phyloP scores from a whole-genome alignment of 1,284 basidiomycete genomes.

The Xerocomus nothofagi region DNA sequence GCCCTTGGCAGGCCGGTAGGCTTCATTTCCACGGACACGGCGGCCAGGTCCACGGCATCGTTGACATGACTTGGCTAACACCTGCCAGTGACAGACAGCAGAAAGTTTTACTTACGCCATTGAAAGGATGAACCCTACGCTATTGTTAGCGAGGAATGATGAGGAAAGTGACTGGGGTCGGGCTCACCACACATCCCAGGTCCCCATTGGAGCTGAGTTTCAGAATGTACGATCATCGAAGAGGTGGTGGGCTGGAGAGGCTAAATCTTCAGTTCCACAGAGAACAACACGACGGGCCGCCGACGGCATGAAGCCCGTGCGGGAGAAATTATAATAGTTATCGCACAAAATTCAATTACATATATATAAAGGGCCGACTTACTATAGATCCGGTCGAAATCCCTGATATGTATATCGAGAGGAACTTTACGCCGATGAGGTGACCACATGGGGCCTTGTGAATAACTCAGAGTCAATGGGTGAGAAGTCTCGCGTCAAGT shows the following conservation, averaged over 20 bases:
- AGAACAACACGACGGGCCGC: neutral
- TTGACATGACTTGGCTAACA: neutral
- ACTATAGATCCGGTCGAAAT: neutral
- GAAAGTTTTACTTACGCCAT: conserved; percentile 4
- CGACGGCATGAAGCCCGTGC: neutral
- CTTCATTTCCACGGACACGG: neutral
- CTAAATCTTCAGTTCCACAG: neutral
- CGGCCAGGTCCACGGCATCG: neutral
- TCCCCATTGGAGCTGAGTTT: neutral
- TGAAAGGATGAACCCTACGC: conserved; percentile 5
- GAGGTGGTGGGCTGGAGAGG: neutral
- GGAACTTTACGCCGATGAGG: too few species aligned
- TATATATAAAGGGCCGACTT: neutral
- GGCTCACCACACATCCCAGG: conserved; percentile 14
- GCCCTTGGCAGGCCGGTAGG: neutral
- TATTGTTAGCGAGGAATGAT: neutral
- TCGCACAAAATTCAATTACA: neutral
- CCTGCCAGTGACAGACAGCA: neutral
- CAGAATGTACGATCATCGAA: neutral
- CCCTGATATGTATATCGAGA: too few species aligned
- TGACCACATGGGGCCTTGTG: too few species aligned
- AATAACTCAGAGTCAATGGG: too few species aligned
- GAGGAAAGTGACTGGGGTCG: neutral
- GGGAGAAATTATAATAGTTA: neutral
- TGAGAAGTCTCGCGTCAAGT: conserved; percentile 50